Evolutionary conservation across 352 stramenopile species (phyloP).

Genomic region (Sclerospora graminicola): DNA sequence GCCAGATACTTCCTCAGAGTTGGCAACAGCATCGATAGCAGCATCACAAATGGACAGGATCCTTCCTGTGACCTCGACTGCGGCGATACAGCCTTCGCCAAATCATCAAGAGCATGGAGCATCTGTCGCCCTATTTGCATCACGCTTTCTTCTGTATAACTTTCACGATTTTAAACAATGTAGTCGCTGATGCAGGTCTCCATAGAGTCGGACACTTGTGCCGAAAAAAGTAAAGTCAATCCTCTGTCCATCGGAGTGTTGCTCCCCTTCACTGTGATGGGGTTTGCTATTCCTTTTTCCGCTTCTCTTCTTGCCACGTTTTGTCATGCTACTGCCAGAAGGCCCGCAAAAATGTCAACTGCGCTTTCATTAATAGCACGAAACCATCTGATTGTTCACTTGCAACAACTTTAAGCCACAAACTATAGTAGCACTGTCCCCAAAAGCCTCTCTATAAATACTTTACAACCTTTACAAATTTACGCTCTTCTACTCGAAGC

Average conservation of each 20-base stretch:
- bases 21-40: constrained; percentile 46
- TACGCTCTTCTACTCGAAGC: constrained; percentile 40
- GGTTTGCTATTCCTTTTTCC: constrained; percentile 8
- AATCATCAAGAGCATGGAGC: constrained; percentile 13
- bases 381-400: background rate
- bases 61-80: constrained; percentile 2
- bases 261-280: too few species aligned
- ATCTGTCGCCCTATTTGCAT: constrained; percentile 20
- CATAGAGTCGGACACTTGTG: constrained; percentile 11
- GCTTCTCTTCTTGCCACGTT: constrained; percentile 13
- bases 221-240: constrained; percentile 18
- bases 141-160: constrained; percentile 28
- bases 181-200: constrained; percentile 30
- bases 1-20: constrained; percentile 45
- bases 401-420: too few species aligned
- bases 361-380: too few species aligned
- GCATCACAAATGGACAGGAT: constrained; percentile 46
- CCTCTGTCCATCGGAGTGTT: background rate
- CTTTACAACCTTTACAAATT: too few species aligned
- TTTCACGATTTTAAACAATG: constrained; percentile 6
- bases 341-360: background rate
- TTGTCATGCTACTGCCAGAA: constrained; percentile 9
- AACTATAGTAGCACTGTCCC: background rate
- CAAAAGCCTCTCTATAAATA: background rate
- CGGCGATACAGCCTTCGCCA: constrained; percentile 10